Base-by-base conservation (phyloP, 2,329 filamentous ascomycete genomes). In the Coniosporium tulheliwenetii region DNA sequence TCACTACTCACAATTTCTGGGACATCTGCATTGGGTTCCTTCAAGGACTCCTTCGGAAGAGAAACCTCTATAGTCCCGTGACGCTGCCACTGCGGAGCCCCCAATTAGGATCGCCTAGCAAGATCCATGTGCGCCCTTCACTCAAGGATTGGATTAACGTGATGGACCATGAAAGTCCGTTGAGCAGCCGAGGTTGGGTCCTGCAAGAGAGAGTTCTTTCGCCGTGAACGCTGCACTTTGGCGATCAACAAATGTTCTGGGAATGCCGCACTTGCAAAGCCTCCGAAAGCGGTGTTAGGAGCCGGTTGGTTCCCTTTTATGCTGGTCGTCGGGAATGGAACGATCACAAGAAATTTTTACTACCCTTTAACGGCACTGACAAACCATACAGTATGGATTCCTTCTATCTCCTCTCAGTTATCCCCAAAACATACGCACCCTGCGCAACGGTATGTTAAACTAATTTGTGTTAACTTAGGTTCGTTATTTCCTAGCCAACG, bases 191-290 rank as follows among this genome's bases (percentile, higher is more conserved):
- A 36, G 45, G 26, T 10, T 48, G 46, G 46, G 41, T 45, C 9
- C 8, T 44, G 10, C 46, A 59, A 33, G 56, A 47, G 34, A 37
- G 42, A 5, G 15, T 45, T 14, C 43, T 48, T 16, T 30, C 42
- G 5, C 44, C 42, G 5, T 34, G 46, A 10, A 41, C 39, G 10
- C 5, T 48, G 5, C 45, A 48, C 32, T 48, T 48, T 30, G 42
- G 26, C 15, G 26, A 29, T 8, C 12, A 37, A 14, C 45, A 47
- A 37, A 15, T 45, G 12, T 41, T 43, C 26, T 48, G 46, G 46
- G 36, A 48, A 33, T 48, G 44, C 34, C 30, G 26, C 5, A 36
- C 35, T 32, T 32, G 8, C 12, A n/a, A n/a, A n/a, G n/a, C n/a
- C n/a, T n/a, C n/a, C n/a, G n/a, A n/a, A n/a, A n/a, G n/a, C n/a